These are phyloP conservation scores for Dioscorea zingiberensis DNA, from an alignment of 106 monocot genomes.

Conservation along the genomic window DNA sequence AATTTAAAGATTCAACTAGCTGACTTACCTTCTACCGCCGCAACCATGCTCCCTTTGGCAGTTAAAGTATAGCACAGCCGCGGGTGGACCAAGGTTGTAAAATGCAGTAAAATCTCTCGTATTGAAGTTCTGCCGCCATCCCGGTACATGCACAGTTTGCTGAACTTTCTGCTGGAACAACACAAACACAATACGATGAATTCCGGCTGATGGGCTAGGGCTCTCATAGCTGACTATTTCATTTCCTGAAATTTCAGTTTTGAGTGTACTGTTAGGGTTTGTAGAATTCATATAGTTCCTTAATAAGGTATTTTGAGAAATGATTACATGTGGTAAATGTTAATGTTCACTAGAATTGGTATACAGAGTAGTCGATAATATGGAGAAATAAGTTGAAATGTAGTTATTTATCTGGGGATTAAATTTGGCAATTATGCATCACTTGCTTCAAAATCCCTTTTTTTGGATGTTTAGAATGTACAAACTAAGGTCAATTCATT, in stretches of 20 bases:
- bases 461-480: no score
- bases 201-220: constrained; percentile 7
- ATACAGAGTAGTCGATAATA: no score
- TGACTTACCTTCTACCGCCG: constrained; percentile 16
- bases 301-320: not conserved
- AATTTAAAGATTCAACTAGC: no score
- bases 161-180: constrained; percentile 16
- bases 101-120: constrained; percentile 9
- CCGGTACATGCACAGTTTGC: constrained; percentile 10
- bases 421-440: no score
- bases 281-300: not conserved
- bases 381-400: no score
- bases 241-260: constrained; percentile 10
- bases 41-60: constrained; percentile 23
- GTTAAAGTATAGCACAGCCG: constrained; percentile 22
- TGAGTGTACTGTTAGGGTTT: not conserved
- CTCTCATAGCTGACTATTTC: no score
- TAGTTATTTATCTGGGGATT: no score
- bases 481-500: no score
- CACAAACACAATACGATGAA: constrained; percentile 21
- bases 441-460: no score
- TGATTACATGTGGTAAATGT: not conserved
- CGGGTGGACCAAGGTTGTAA: constrained; percentile 12
- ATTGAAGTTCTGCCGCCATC: no score
- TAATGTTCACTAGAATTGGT: no score